These are phyloP conservation scores for Tolypocladium guangdongense DNA, from an alignment of 2,329 filamentous ascomycete genomes.

Conservation along the genomic window DNA sequence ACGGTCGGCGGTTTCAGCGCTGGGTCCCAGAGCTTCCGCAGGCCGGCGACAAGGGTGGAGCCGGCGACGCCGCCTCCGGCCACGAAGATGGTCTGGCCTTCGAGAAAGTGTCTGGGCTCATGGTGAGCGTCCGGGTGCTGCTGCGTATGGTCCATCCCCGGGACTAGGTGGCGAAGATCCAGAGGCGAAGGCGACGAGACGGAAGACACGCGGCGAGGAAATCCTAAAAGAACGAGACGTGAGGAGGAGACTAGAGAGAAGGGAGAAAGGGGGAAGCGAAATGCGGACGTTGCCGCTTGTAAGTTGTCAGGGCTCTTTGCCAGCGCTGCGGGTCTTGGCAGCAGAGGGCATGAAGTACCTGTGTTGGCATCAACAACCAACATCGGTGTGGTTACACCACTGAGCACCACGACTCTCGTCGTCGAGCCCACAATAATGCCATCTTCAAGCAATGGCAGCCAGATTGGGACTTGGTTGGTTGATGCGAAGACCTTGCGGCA, in stretches of 20 bases:
- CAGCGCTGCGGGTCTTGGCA: no score
- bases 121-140: slow-evolving; percentile 4
- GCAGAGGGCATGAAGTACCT: no score
- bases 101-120: slow-evolving; percentile 16
- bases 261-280: neutral
- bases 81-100: slow-evolving; percentile 30
- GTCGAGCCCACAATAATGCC: no score
- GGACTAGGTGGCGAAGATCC: neutral
- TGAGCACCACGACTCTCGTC: no score
- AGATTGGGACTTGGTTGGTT: no score
- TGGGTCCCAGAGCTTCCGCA: slow-evolving; percentile 27
- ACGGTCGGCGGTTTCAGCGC: slow-evolving; percentile 19
- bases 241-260: neutral
- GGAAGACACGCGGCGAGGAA: neutral
- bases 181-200: neutral
- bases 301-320: no score
- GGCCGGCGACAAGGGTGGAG: slow-evolving; percentile 27
- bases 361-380: no score
- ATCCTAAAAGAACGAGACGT: neutral
- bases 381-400: no score
- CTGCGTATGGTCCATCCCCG: neutral
- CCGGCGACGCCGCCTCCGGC: slow-evolving; percentile 33
- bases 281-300: no score
- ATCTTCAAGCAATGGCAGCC: no score
- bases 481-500: no score